Conservation (phyloP, 352 stramenopile species). For the Lagenidium giganteum region DNA sequence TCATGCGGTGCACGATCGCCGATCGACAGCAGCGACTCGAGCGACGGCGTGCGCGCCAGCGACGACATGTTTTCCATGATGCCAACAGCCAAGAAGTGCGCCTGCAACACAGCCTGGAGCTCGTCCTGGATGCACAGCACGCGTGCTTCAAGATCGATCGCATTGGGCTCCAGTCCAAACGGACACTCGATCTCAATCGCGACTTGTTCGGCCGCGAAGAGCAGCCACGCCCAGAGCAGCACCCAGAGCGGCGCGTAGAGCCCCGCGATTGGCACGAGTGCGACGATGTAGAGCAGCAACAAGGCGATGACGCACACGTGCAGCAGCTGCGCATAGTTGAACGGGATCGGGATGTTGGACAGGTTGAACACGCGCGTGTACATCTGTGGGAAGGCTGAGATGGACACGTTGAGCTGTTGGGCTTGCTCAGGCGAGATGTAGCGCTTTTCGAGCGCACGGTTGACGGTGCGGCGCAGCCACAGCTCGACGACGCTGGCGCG, state of each 20-base stretch:
- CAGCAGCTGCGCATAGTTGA: conserved; percentile 39
- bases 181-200: conserved; percentile 47
- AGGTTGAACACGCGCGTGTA: conserved; percentile 47
- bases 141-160: conserved; percentile 33
- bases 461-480: conserved; percentile 43
- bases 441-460: conserved; percentile 27
- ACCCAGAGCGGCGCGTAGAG: conserved; percentile 20
- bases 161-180: conserved; percentile 29
- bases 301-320: conserved; percentile 34
- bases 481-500: conserved; percentile 49
- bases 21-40: no score
- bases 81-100: conserved; percentile 41
- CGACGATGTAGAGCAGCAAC: conserved; percentile 28
- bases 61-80: no score
- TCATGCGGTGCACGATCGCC: no score
- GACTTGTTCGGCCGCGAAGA: conserved; percentile 46
- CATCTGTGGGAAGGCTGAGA: conserved; percentile 41
- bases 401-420: conserved; percentile 40
- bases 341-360: conserved; percentile 39
- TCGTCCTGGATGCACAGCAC: conserved; percentile 49
- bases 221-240: conserved; percentile 25
- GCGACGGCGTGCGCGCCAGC: no score
- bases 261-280: conserved; percentile 11
- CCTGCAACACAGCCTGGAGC: conserved; percentile 44
- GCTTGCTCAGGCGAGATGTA: conserved; percentile 38